Evolutionary conservation across 225 moss, liverwort and hornwort species (phyloP), one percentile per base, ranked within the genome.

Genomic region (Takakia lepidozioides): DNA sequence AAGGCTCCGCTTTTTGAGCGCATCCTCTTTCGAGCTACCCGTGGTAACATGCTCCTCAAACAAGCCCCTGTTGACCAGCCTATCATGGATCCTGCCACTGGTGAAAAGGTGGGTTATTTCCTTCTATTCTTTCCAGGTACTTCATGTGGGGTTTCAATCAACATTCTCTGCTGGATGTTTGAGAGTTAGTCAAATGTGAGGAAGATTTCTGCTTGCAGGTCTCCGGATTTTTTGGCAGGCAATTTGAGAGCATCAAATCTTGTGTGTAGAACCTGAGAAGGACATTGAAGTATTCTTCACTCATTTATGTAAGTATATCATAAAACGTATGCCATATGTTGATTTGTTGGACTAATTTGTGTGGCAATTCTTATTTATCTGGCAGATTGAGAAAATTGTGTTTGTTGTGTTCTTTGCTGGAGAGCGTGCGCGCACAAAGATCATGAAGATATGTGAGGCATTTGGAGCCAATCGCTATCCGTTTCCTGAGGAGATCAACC

Each of bases 391-490:
- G 62, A 98, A 98, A 23, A 70, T 80, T 1, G 87, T 98, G 25
- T 98, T 98, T 51, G 87, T 98, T 25, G 91, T 98, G 47, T 98
- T 98, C 38, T 91, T 98, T 51, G 73, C 91, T 2, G 87, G 91
- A 51, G 91, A 85, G 70, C 82, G 87, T 54, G 98, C 98, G 20
- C 87, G 91, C 56, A 83, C 80, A 49, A 98, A 98, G 65, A 78
- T 98, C 29, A 77, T 76, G 48, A 98, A 98, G 67, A 98, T 98
- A 37, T 91, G 87, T 48, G 87, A 98, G 58, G 98, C 91, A 3
- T 98, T 98, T 62, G 91, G 85, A 49, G 87, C 87, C n/a, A 98
- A 91, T 49, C 78, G 85, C 6, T 98, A 98, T 57, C 91, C 98
- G 13, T 98, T 98, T 64, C 91, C 98, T 3, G 87, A 98, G 53